Percentiles rank a stretch among this genome's conserved stretches.
Evolutionary conservation across 1,284 basidiomycete genomes (phyloP).

Genomic region (Schizophyllum commune): DNA sequence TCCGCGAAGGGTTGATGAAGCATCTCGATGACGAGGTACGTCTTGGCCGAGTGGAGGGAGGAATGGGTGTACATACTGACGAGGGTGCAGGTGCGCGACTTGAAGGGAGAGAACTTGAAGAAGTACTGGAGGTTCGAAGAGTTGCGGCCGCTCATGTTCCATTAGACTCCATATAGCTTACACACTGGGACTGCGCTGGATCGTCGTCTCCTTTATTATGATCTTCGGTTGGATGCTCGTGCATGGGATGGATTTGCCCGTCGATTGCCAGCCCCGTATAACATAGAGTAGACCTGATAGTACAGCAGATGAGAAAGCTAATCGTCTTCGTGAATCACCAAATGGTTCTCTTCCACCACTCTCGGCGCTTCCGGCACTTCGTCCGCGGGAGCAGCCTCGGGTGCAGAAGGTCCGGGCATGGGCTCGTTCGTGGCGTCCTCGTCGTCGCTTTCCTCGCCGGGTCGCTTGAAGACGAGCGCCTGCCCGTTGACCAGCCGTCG

Average conservation of each 20-base stretch:
- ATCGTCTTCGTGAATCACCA: neutral
- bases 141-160: slow-evolving; percentile 17
- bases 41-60: neutral
- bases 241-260: no score
- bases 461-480: slow-evolving; percentile 48
- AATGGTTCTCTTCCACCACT: neutral
- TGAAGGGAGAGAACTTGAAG: slow-evolving; percentile 53
- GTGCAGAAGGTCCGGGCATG: neutral
- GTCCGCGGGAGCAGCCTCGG: neutral
- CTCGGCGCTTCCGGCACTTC: neutral
- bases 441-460: slow-evolving; percentile 43
- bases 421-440: slow-evolving; percentile 19
- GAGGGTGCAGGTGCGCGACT: slow-evolving; percentile 38
- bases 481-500: slow-evolving; percentile 47
- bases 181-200: no score
- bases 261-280: no score
- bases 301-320: neutral
- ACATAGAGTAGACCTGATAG: no score
- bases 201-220: no score
- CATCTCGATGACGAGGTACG: slow-evolving; percentile 50
- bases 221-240: no score
- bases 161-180: neutral
- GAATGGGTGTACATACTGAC: neutral
- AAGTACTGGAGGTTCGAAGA: slow-evolving; percentile 61
- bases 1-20: slow-evolving; percentile 54